These are phyloP conservation scores for Sugiyamaella novakii DNA, from an alignment of 1,139 yeast species.

Conservation along the genomic window DNA sequence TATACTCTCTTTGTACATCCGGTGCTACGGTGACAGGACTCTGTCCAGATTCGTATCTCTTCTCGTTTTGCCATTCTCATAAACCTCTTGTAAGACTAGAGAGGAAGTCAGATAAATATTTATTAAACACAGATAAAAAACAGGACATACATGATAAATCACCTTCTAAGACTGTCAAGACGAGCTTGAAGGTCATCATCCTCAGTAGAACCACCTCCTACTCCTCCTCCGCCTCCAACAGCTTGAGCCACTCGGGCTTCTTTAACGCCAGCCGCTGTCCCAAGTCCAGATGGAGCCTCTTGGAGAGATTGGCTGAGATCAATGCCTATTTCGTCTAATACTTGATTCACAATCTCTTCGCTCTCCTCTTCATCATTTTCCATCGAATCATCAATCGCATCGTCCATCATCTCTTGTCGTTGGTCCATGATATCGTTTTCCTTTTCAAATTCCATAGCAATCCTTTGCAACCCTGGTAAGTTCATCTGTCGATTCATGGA, in stretches of 20 bases:
- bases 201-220: conserved; percentile 45
- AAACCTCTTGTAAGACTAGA: too few relatives aligned
- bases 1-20: background rate
- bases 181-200: conserved; percentile 92
- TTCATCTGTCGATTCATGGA: conserved; percentile 92
- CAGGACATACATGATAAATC: conserved; percentile 13
- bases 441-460: conserved; percentile 92
- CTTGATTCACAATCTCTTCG: conserved; percentile 89
- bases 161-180: conserved; percentile 75
- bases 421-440: conserved; percentile 98
- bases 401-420: conserved; percentile 98
- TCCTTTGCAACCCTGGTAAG: conserved; percentile 81
- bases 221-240: conserved; percentile 43
- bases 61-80: too few relatives aligned
- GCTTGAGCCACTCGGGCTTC: conserved; percentile 54
- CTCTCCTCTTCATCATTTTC: conserved; percentile 84
- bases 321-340: conserved; percentile 93
- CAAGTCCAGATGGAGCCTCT: conserved; percentile 63
- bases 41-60: conserved; percentile 8
- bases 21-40: background rate
- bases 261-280: conserved; percentile 39
- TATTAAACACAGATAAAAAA: too few relatives aligned
- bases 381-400: conserved; percentile 94
- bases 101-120: too few relatives aligned
- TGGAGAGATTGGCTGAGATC: conserved; percentile 69